Conservation (phyloP, 1,284 basidiomycete genomes). For the Mycocalia duriaeana region DNA sequence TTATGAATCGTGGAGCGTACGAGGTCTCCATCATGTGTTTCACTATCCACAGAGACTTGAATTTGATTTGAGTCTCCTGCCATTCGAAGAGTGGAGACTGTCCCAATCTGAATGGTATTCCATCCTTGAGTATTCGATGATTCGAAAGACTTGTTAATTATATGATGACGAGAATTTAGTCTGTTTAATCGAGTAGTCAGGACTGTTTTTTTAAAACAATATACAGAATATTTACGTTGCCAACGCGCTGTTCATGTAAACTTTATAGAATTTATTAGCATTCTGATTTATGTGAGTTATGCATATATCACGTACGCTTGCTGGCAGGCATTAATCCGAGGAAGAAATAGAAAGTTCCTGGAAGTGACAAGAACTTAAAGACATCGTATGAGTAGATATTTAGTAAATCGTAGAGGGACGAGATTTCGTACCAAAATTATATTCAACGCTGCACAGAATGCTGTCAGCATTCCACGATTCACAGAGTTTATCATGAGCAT, state of each 20-base stretch:
- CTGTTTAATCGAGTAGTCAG: neutral
- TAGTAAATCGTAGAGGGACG: neutral
- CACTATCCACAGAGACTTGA: neutral
- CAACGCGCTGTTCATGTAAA: conserved; percentile 19
- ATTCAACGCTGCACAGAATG: conserved; percentile 10
- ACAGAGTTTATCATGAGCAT: conserved; percentile 16
- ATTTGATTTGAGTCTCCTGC: neutral
- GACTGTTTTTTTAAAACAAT: neutral
- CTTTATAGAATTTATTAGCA: conserved; percentile 2
- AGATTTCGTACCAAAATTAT: conserved; percentile 12
- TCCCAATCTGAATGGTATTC: neutral
- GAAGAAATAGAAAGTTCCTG: conserved; percentile 17
- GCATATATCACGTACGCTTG: conserved; percentile 11
- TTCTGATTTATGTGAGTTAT: neutral
- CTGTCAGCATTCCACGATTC: conserved; percentile 16
- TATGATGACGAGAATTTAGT: conserved; percentile 1
- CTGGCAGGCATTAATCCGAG: conserved; percentile 13
- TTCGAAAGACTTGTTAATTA: neutral
- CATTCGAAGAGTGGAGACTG: neutral
- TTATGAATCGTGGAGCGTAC: neutral
- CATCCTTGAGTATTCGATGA: neutral
- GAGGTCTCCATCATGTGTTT: neutral
- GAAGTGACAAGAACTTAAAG: conserved; percentile 14
- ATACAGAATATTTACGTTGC: conserved; percentile 12
- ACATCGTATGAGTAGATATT: too few species aligned